Evolutionary conservation across 2,329 filamentous ascomycete species (phyloP), one percentile per base, ranked within the genome.

Genomic region (Fusarium camptoceras): DNA sequence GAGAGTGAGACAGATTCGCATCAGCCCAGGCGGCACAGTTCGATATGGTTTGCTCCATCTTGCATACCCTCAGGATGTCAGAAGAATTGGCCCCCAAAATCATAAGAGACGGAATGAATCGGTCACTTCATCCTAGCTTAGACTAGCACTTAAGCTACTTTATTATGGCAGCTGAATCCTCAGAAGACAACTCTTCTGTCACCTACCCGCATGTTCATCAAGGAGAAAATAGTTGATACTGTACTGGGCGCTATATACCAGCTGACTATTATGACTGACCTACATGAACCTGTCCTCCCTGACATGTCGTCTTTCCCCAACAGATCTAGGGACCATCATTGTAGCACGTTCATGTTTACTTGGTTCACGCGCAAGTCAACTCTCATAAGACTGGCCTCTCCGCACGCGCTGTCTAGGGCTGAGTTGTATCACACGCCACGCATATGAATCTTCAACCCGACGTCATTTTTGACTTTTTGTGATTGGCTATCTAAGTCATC

Each of bases 311-410:
- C 20, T 34, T 60, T 53, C 50, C 64, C 54, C 58, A 68, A 55
- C 67, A 68, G 51, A 71, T 48, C 18, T 9, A 53, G 51, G 34
- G 41, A 54, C 46, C 42, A 27, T 20, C 31, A 61, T n/a, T 25
- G 34, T 42, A 66, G 43, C 39, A 39, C 37, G 24, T 59, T 54
- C 27, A 49, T 58, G 24, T 58, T 48, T 27, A 56, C 39, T 30
- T 65, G 66, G 66, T 58, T 71, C 66, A 71, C 59, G 64, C 59
- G 59, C 43, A 31, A 42, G 55, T 57, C 63, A 62, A 47, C 49
- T 66, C 31, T 51, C 58, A 49, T 46, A 22, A 56, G 55, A 66
- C 61, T 64, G 48, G 58, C 59, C 60, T 54, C 48, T 59, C 54
- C 59, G 55, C 62, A 53, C 28, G 41, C 51, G 49, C 41, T 66